Evolutionary conservation across 306 rosid species (phyloP).

Genomic region (Malus orientalis): DNA sequence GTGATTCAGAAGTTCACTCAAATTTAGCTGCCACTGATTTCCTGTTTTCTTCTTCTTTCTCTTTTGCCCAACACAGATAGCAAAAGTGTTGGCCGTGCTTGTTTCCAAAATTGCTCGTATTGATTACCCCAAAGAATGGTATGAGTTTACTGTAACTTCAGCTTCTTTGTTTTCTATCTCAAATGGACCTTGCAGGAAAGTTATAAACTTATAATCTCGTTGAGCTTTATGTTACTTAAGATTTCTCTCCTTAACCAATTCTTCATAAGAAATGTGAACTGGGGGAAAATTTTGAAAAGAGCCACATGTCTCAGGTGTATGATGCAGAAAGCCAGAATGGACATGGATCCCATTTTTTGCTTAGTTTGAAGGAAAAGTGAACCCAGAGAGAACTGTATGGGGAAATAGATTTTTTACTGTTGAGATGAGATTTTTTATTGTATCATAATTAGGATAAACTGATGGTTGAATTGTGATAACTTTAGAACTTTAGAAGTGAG

Average conservation of each 20-base stretch:
- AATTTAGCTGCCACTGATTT: conserved; percentile 18
- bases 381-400: background rate
- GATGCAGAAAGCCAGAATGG: background rate
- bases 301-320: background rate
- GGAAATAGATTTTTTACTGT: background rate
- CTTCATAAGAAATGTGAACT: background rate
- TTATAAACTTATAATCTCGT: background rate
- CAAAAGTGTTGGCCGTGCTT: conserved; percentile 76
- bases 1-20: background rate
- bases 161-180: background rate
- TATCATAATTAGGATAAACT: background rate
- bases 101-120: conserved; percentile 89
- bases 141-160: conserved; percentile 11
- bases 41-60: background rate
- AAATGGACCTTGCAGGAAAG: background rate
- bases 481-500: background rate
- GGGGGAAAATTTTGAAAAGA: background rate
- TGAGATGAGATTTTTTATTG: too few species aligned
- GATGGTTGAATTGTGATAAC: background rate
- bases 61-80: conserved; percentile 57
- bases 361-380: background rate
- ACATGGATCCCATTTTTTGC: background rate
- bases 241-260: background rate
- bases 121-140: conserved; percentile 97
- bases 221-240: background rate